Conservation (phyloP, 345 rosid genomes). For the Eucalyptus regnans region DNA sequence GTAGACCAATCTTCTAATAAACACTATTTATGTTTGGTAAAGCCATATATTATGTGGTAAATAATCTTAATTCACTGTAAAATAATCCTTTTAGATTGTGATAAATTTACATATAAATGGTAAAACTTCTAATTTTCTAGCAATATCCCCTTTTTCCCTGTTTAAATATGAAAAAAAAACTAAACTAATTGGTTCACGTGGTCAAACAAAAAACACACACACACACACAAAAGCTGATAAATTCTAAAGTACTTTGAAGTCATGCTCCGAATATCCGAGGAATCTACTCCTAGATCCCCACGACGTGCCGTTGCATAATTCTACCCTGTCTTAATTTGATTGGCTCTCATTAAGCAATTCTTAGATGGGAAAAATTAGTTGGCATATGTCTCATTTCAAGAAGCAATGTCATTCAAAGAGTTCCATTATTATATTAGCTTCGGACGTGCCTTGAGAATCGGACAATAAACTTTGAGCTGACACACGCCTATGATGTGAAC, state of each 20-base stretch:
- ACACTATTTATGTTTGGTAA: not conserved
- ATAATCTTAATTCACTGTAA: not conserved
- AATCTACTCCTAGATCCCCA: not conserved
- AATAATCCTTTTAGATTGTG: not conserved
- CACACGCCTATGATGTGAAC: not conserved
- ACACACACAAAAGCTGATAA: not conserved
- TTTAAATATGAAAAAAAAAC: not conserved
- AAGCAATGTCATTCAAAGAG: not conserved
- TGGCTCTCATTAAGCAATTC: not conserved
- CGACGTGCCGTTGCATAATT: not conserved
- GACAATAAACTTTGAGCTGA: not conserved
- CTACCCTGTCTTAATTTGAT: not conserved
- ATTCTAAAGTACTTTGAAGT: not conserved
- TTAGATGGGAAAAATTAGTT: not conserved
- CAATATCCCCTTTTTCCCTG: not conserved
- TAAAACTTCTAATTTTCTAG: not conserved
- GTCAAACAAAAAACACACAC: not conserved
- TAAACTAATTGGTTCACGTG: not conserved
- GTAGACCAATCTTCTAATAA: not conserved
- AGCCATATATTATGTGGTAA: not conserved
- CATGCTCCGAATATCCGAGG: not conserved
- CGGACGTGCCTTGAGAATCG: not conserved
- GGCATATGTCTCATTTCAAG: not conserved
- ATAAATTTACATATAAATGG: not conserved
- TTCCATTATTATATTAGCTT: not conserved